phyloP scores from a whole-genome alignment of 2,329 filamentous ascomycete genomes.

The Penicillium sp. region DNA sequence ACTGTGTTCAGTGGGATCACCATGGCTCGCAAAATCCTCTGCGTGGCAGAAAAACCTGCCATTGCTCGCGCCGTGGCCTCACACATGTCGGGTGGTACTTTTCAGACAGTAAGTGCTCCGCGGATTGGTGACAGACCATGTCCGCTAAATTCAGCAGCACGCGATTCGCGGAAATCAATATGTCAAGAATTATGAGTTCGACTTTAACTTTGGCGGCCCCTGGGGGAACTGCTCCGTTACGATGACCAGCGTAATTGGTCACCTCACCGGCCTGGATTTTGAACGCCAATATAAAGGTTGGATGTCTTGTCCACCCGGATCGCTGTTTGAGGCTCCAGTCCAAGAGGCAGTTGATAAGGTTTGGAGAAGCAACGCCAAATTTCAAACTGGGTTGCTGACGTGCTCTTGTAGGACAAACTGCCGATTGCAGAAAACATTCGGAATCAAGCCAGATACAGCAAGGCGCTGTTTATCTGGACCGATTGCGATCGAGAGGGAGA shows the following conservation, averaged over 20 bases:
- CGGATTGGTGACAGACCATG: slow-evolving; percentile 1
- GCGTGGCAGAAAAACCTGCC: slow-evolving; percentile 84
- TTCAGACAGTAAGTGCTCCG: slow-evolving; percentile 62
- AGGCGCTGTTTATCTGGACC: slow-evolving; percentile 90
- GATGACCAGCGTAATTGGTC: slow-evolving; percentile 91
- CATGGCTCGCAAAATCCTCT: slow-evolving; percentile 60
- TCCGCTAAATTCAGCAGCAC: slow-evolving; percentile 42
- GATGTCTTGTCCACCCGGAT: slow-evolving; percentile 72
- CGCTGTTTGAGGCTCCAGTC: slow-evolving; percentile 78
- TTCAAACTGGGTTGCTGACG: slow-evolving; percentile 13
- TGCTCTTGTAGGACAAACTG: slow-evolving; percentile 64
- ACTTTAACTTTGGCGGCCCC: slow-evolving; percentile 75
- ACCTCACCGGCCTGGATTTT: slow-evolving; percentile 81
- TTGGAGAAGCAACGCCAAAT: slow-evolving; percentile 17
- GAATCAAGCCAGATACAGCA: slow-evolving; percentile 68
- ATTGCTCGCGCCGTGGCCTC: slow-evolving; percentile 92
- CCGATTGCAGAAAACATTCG: slow-evolving; percentile 82
- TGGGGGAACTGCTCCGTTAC: slow-evolving; percentile 83
- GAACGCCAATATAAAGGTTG: slow-evolving; percentile 70
- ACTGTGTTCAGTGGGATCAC: slow-evolving; percentile 8
- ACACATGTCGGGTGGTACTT: slow-evolving; percentile 76
- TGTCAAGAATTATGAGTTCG: slow-evolving; percentile 92
- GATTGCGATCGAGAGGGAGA: slow-evolving; percentile 98
- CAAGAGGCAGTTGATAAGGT: slow-evolving; percentile 66
- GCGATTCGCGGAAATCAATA: slow-evolving; percentile 67